Percentiles rank a stretch among this genome's conserved stretches.
phyloP scores from a whole-genome alignment of 371 early-diverging fungal species.

The Batkoa obscura region DNA sequence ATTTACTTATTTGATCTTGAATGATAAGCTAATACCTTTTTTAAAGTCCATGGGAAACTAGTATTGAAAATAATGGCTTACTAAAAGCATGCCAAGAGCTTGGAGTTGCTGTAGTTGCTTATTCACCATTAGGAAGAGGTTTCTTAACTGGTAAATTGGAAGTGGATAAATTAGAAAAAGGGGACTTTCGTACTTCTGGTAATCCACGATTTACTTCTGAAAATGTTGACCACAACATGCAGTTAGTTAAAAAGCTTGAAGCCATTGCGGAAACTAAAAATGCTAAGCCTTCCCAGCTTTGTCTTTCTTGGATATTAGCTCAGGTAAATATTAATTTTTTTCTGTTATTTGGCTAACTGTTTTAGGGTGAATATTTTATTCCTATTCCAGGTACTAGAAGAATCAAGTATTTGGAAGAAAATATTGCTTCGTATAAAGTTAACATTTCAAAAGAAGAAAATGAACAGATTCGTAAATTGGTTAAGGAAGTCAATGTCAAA shows the following conservation, averaged over 20 bases:
- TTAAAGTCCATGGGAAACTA: constrained; percentile 1
- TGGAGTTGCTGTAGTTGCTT: constrained; percentile 28
- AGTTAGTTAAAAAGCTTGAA: constrained; percentile 23
- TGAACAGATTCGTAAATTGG: constrained; percentile 15
- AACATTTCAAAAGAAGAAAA: constrained; percentile 20
- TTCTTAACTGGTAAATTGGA: constrained; percentile 23
- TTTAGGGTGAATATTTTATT: constrained; percentile 13
- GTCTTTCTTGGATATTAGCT: constrained; percentile 34
- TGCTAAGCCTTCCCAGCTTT: constrained; percentile 20
- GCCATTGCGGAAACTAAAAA: constrained; percentile 20
- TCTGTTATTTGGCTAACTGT: background rate
- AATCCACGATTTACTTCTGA: constrained; percentile 25
- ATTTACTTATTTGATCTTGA: background rate
- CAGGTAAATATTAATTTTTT: constrained; percentile 8
- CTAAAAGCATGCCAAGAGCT: constrained; percentile 22
- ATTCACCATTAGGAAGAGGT: constrained; percentile 28
- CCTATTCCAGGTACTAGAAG: constrained; percentile 15
- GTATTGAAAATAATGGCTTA: background rate
- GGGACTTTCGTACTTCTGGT: constrained; percentile 20
- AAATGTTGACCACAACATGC: constrained; percentile 25
- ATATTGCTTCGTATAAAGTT: constrained; percentile 16
- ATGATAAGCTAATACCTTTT: background rate
- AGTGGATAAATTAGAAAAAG: constrained; percentile 18
- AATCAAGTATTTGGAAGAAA: constrained; percentile 28
- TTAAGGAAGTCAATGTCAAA: constrained; percentile 13